Evolutionary conservation across 805 yeast species (phyloP).

Genomic region (Alloascoidea hylecoeti): DNA sequence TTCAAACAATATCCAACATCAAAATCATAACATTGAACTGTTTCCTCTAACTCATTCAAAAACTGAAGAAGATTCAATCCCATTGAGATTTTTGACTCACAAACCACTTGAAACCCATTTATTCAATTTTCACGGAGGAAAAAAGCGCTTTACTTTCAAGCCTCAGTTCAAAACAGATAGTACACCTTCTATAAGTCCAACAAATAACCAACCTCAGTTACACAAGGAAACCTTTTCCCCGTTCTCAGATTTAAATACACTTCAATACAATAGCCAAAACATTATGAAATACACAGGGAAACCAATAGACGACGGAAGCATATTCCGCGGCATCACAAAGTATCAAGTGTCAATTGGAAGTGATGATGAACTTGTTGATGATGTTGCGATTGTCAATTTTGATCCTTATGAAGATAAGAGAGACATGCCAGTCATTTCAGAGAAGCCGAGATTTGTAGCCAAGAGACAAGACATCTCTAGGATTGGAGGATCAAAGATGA

Average conservation of each 20-base stretch:
- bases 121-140: not conserved
- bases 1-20: not conserved
- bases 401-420: not conserved
- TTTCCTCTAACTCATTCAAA: not conserved
- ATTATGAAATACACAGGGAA: not conserved
- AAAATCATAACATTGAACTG: not conserved
- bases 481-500: too few species aligned
- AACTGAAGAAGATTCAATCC: not conserved
- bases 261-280: too few species aligned
- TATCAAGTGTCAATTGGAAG: not conserved
- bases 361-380: not conserved
- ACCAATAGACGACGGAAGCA: not conserved
- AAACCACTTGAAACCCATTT: not conserved
- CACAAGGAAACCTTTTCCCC: too few species aligned
- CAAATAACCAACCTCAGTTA: not conserved
- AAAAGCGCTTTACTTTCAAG: not conserved
- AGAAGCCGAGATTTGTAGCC: constrained; percentile 1
- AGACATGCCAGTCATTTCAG: not conserved
- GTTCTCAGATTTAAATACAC: too few species aligned
- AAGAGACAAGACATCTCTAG: too few species aligned
- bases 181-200: not conserved
- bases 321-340: not conserved
- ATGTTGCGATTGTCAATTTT: not conserved
- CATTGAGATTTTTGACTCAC: not conserved
- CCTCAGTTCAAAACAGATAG: not conserved